These are phyloP conservation scores for Cercospora sesami DNA, from an alignment of 2,329 filamentous ascomycete species.

Conservation along the genomic window DNA sequence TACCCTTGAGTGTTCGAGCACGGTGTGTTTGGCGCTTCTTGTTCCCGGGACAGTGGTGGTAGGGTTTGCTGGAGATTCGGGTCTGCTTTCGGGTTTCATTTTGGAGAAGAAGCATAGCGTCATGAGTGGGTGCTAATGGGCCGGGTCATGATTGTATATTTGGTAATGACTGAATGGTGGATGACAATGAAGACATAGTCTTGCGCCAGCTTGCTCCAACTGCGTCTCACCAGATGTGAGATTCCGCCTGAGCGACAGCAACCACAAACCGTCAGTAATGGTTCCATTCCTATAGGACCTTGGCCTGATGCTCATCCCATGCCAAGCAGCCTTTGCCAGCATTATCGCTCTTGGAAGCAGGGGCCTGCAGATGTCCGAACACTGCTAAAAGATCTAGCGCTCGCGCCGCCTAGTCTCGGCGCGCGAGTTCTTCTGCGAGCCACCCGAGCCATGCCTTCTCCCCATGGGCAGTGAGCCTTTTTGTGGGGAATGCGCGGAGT, in stretches of 20 bases:
- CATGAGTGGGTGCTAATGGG: background rate
- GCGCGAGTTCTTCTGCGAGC: background rate
- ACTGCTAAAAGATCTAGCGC: background rate
- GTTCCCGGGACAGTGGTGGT: background rate
- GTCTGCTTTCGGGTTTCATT: background rate
- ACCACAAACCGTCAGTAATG: background rate
- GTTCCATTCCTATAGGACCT: background rate
- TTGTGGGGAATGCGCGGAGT: background rate
- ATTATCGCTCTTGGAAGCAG: background rate
- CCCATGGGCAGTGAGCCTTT: background rate
- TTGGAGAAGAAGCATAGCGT: background rate
- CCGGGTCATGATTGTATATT: constrained; percentile 1
- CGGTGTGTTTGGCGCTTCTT: constrained; percentile 8
- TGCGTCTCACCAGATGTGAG: background rate
- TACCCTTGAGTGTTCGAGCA: constrained; percentile 4
- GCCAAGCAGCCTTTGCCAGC: background rate
- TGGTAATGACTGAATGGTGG: background rate
- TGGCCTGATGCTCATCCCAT: background rate
- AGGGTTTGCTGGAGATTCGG: constrained; percentile 3
- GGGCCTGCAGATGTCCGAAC: background rate
- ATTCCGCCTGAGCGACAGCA: background rate
- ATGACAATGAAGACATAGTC: background rate
- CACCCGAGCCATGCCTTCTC: background rate
- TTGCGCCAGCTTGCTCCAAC: background rate
- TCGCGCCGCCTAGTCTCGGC: background rate